These are phyloP conservation scores for Corrigiola litoralis DNA, from an alignment of 179 eudicot species.

Conservation along the genomic window DNA sequence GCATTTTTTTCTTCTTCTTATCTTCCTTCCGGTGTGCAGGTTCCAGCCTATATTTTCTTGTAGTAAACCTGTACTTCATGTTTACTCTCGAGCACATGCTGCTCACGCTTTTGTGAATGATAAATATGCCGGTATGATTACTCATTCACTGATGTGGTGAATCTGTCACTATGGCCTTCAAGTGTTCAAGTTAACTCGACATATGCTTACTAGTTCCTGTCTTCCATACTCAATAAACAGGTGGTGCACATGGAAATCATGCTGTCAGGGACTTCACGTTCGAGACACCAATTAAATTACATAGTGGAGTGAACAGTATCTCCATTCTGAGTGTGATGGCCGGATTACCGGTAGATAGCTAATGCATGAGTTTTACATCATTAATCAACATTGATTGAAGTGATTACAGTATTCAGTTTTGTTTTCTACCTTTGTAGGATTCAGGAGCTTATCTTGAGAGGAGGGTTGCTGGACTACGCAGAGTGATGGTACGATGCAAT, in stretches of 20 bases:
- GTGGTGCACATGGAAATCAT: constrained; percentile 56
- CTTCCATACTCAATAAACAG: constrained; percentile 23
- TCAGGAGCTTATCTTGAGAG: constrained; percentile 76
- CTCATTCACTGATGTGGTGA: background rate
- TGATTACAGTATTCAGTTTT: background rate
- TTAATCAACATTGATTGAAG: background rate
- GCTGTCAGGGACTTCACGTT: constrained; percentile 35
- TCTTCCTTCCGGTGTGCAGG: constrained; percentile 26
- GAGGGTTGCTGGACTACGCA: constrained; percentile 43
- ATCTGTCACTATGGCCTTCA: too few relatives aligned
- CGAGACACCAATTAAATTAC: constrained; percentile 31
- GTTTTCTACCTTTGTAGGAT: constrained; percentile 38
- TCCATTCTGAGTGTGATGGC: constrained; percentile 71
- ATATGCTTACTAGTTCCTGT: background rate
- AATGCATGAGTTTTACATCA: constrained; percentile 6
- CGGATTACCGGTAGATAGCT: constrained; percentile 70
- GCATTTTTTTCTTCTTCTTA: background rate
- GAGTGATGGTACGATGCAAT: constrained; percentile 35
- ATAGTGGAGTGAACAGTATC: constrained; percentile 46
- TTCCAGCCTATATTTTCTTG: constrained; percentile 39
- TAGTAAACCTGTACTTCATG: constrained; percentile 35
- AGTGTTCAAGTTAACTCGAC: background rate
- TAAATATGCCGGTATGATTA: constrained; percentile 48
- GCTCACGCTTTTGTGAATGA: constrained; percentile 66
- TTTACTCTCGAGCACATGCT: constrained; percentile 57